Percentiles rank a stretch among this genome's conserved stretches.
These are phyloP conservation scores for Amborella trichopoda DNA, from an alignment of 164 flowering plant species.

Conservation along the genomic window DNA sequence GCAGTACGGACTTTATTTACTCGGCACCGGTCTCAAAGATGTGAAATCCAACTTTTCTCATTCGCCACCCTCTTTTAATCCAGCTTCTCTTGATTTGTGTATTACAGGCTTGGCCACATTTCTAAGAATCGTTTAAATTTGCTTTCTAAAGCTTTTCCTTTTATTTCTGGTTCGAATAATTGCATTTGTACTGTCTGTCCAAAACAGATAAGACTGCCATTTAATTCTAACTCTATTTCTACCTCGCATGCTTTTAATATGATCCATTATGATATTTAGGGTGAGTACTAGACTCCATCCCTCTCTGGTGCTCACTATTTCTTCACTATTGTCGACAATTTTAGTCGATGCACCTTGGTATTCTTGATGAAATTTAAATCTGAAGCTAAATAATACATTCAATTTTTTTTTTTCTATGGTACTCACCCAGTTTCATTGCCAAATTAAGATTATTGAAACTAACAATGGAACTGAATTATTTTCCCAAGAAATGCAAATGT, in stretches of 20 bases:
- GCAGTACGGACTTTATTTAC: neutral
- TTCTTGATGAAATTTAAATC: neutral
- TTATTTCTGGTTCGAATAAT: too few relatives aligned
- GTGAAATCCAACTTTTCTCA: too few relatives aligned
- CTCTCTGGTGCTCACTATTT: constrained; percentile 3
- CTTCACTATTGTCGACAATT: constrained; percentile 1
- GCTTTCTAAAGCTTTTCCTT: too few relatives aligned
- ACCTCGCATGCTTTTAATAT: neutral
- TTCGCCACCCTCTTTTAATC: too few relatives aligned
- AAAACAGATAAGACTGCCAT: neutral
- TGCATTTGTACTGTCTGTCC: neutral
- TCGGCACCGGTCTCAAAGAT: too few relatives aligned
- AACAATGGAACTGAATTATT: neutral
- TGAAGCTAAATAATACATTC: too few relatives aligned
- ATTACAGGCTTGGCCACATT: too few relatives aligned
- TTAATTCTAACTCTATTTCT: neutral
- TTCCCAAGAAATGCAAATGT: neutral
- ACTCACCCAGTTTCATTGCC: neutral
- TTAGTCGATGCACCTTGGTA: neutral
- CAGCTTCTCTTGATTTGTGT: too few relatives aligned
- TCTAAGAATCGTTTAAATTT: too few relatives aligned
- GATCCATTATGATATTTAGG: constrained; percentile 4
- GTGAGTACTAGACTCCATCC: neutral
- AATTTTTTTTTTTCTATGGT: too few relatives aligned
- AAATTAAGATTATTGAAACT: neutral